Percentiles rank a stretch among this genome's conserved stretches.
These are phyloP conservation scores for Podaxis sp. DNA, from an alignment of 768 basidiomycete genomes.

Conservation along the genomic window DNA sequence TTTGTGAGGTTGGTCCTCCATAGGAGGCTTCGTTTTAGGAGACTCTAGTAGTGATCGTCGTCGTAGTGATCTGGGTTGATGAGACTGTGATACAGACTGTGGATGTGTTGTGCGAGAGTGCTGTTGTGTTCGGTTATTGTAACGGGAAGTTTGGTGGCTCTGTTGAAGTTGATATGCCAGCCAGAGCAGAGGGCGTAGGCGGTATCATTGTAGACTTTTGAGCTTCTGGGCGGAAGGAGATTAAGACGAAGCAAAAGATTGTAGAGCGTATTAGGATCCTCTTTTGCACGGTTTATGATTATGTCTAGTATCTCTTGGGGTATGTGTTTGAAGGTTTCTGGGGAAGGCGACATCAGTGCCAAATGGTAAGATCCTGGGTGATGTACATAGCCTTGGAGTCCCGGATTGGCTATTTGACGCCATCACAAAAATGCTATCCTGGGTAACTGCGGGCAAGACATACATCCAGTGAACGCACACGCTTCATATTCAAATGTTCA, in stretches of 20 bases:
- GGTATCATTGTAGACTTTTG: background rate
- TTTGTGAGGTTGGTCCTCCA: background rate
- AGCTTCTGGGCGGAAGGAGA: background rate
- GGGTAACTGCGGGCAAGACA: too few relatives aligned
- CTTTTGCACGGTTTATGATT: background rate
- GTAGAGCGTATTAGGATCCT: background rate
- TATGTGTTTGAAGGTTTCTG: too few relatives aligned
- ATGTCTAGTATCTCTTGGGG: background rate
- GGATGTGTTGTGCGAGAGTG: background rate
- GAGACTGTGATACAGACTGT: background rate
- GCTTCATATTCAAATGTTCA: too few relatives aligned
- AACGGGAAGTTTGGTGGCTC: background rate
- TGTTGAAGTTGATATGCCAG: background rate
- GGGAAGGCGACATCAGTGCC: background rate
- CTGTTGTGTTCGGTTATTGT: background rate
- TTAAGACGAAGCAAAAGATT: slow-evolving; percentile 8
- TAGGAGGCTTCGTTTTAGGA: background rate
- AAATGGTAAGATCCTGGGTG: too few relatives aligned
- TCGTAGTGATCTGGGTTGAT: background rate
- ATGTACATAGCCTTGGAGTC: too few relatives aligned
- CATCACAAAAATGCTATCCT: too few relatives aligned
- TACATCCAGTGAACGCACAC: too few relatives aligned
- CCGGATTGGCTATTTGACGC: too few relatives aligned
- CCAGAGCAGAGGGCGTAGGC: background rate
- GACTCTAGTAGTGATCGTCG: background rate